phyloP scores from a whole-genome alignment of 2,329 filamentous ascomycete species.

The Neopestalotiopsis sp. region DNA sequence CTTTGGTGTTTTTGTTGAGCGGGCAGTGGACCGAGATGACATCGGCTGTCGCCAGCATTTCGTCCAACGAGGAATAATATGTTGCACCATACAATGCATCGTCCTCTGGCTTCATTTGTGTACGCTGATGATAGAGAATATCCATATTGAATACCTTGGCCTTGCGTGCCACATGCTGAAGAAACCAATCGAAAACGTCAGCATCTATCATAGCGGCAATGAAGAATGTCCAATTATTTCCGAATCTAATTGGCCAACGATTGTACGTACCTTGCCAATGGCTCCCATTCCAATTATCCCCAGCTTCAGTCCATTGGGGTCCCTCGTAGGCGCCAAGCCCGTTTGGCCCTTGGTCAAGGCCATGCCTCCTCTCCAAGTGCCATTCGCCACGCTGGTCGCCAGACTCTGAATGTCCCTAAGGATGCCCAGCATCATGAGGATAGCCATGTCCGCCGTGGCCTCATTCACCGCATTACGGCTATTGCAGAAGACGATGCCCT shows the following conservation, averaged over 20 bases:
- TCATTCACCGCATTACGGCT: constrained; percentile 58
- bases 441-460: constrained; percentile 56
- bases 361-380: constrained; percentile 41
- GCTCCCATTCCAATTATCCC: constrained; percentile 55
- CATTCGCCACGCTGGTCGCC: constrained; percentile 42
- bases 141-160: no score
- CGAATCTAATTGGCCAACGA: no score
- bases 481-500: constrained; percentile 60
- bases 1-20: background rate
- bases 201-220: no score
- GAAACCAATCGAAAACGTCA: no score
- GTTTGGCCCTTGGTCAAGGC: constrained; percentile 3
- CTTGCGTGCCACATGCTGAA: no score
- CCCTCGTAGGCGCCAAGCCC: constrained; percentile 40
- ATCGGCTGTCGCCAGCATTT: constrained; percentile 57
- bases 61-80: constrained; percentile 49
- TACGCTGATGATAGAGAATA: no score
- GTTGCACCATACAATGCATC: no score
- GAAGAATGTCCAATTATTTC: no score
- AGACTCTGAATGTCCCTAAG: constrained; percentile 50
- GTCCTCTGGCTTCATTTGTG: no score
- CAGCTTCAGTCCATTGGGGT: constrained; percentile 49
- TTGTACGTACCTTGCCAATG: constrained; percentile 45
- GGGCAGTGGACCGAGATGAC: constrained; percentile 36
- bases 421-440: constrained; percentile 39